Evolutionary conservation across 1,139 yeast species (phyloP).

Genomic region (Suhomyces bokatorum): DNA sequence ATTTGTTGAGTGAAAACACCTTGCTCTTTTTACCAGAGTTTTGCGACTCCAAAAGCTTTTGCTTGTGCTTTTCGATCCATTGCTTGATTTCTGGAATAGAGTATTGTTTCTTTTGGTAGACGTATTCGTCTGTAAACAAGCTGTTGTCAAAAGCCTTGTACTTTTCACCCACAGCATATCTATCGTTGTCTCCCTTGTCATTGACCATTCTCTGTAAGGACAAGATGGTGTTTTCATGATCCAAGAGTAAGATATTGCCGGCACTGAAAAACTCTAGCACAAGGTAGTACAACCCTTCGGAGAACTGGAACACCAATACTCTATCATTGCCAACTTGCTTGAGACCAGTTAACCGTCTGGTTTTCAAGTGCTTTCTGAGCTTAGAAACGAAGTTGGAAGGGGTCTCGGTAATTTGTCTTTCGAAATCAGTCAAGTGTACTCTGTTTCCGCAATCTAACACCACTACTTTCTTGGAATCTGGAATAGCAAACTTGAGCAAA

Average conservation of each 20-base stretch:
- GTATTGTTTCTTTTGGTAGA: conserved; percentile 21
- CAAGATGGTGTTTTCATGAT: conserved; percentile 64
- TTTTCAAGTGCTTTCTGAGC: conserved; percentile 80
- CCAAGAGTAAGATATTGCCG: conserved; percentile 82
- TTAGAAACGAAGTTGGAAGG: conserved; percentile 88
- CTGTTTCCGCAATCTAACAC: conserved; percentile 88
- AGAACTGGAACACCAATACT: conserved; percentile 74
- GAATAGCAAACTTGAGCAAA: conserved; percentile 75
- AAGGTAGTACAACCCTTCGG: conserved; percentile 75
- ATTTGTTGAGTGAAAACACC: conserved; percentile 65
- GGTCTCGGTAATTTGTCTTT: conserved; percentile 73
- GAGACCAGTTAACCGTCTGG: conserved; percentile 72
- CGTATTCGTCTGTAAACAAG: conserved; percentile 38
- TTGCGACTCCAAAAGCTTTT: conserved; percentile 20
- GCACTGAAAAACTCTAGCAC: conserved; percentile 94
- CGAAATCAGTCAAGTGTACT: conserved; percentile 75
- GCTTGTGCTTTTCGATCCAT: conserved; percentile 52
- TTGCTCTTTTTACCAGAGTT: conserved; percentile 39
- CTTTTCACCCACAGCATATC: conserved; percentile 70
- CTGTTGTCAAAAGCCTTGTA: conserved; percentile 61
- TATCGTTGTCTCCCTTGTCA: conserved; percentile 62
- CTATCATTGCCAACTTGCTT: conserved; percentile 79
- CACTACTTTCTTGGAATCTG: conserved; percentile 75
- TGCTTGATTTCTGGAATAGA: conserved; percentile 35
- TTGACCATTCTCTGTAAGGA: conserved; percentile 77